These are phyloP conservation scores for Flaveria trinervia DNA, from an alignment of 129 eudicot species.

Conservation along the genomic window DNA sequence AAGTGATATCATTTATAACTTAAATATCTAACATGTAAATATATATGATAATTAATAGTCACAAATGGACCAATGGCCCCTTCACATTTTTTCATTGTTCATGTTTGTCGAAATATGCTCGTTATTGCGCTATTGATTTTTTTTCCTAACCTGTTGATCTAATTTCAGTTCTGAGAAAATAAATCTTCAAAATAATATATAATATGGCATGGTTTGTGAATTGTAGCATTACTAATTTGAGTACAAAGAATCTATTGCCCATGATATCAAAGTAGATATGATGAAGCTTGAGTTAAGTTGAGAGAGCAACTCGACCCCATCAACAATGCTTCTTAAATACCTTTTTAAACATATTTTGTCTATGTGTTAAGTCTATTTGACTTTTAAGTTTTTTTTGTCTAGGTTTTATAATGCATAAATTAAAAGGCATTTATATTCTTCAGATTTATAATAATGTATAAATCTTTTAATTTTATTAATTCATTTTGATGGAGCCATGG, in stretches of 20 bases:
- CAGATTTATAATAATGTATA: too few relatives aligned
- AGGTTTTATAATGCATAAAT: background rate
- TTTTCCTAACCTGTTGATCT: background rate
- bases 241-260: conserved; percentile 29
- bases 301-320: conserved; percentile 31
- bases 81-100: too few relatives aligned
- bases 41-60: background rate
- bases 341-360: background rate
- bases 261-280: conserved; percentile 24
- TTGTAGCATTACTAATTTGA: background rate
- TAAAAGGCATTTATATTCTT: background rate
- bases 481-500: too few relatives aligned
- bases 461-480: too few relatives aligned
- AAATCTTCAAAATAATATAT: background rate
- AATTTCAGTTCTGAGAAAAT: background rate
- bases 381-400: background rate
- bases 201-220: background rate
- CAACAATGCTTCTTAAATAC: conserved; percentile 7
- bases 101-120: background rate
- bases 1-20: background rate
- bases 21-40: background rate
- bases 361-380: background rate
- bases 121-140: background rate
- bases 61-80: background rate
- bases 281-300: conserved; percentile 28